Evolutionary conservation across 331 rosid species (phyloP).

Genomic region (Cydonia oblonga): DNA sequence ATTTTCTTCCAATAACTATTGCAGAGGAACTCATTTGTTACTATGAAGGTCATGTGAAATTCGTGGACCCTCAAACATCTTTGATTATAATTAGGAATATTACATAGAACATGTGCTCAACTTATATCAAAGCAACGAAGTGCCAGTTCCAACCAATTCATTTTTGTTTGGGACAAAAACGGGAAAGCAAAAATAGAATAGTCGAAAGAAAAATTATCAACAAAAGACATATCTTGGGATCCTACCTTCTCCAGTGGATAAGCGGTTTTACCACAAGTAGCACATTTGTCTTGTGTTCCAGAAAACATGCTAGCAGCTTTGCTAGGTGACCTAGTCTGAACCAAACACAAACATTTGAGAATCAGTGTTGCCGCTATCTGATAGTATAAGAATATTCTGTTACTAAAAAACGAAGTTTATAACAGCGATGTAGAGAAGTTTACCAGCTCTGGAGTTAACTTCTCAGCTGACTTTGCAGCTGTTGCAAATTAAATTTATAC

Average conservation of each 20-base stretch:
- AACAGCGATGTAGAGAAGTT: constrained; percentile 6
- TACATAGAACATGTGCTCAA: background rate
- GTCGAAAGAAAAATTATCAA: background rate
- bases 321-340: constrained; percentile 88
- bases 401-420: background rate
- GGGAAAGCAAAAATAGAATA: background rate
- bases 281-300: constrained; percentile 96
- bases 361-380: constrained; percentile 2
- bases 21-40: background rate
- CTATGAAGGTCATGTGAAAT: background rate
- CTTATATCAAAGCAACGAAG: background rate
- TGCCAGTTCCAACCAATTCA: background rate
- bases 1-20: background rate
- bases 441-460: constrained; percentile 80
- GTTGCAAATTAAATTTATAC: constrained; percentile 37
- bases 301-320: constrained; percentile 97
- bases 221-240: background rate
- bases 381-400: background rate
- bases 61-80: background rate
- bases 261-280: constrained; percentile 91
- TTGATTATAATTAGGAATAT: background rate
- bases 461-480: constrained; percentile 86
- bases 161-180: background rate
- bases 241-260: constrained; percentile 95
- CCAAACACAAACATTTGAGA: constrained; percentile 23